Evolutionary conservation across 192 early-diverging fungal species (phyloP), one percentile per base, ranked within the genome.

Genomic region (Chytriomyces sp.): DNA sequence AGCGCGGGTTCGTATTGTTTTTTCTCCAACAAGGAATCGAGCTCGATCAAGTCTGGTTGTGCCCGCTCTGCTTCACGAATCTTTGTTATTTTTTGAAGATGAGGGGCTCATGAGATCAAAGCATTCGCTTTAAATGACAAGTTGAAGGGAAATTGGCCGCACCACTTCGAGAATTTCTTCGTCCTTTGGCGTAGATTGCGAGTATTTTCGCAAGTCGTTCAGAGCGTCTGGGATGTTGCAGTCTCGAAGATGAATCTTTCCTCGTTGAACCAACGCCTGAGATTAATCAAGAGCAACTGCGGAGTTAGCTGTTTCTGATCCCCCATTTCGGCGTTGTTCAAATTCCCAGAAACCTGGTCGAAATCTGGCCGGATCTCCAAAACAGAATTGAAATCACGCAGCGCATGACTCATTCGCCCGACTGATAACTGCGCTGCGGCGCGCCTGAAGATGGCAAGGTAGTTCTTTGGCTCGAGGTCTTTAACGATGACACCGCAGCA

Each of bases 371-470:
- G 94, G 9, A 97, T 78, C 45, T 89, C 77, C 7, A 99, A 86
- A 10, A 92, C 94, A 35, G 86, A 89, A 45, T 88, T 81, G 81
- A 98, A 95, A 82, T 99, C 97, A 16, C 86, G 83, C 1, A 95
- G 71, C 5, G 97, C 97, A 50, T 90, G 86, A 7, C 81, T 71
- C 64, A 87, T 88, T 49, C 90, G 88, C 62, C 92, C 94, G 35
- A 96, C 72, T 23, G 88, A 88, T 50, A 98, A 81, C 60, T 95
- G 91, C 7, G 92, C 91, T 13, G 93, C 90, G 0, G 96, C 97
- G 61, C 96, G 88, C 79, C 93, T 91, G 79, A 92, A 97, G 84
- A 93, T 94, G n/a, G 91, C 91, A 9, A 94, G 77, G 70, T 96
- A 94, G 86, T 94, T 92, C 60, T 86, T 81, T 9, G 94, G 92